phyloP scores from a whole-genome alignment of 2,329 filamentous ascomycete genomes.

The Helicocarpus griseus region DNA sequence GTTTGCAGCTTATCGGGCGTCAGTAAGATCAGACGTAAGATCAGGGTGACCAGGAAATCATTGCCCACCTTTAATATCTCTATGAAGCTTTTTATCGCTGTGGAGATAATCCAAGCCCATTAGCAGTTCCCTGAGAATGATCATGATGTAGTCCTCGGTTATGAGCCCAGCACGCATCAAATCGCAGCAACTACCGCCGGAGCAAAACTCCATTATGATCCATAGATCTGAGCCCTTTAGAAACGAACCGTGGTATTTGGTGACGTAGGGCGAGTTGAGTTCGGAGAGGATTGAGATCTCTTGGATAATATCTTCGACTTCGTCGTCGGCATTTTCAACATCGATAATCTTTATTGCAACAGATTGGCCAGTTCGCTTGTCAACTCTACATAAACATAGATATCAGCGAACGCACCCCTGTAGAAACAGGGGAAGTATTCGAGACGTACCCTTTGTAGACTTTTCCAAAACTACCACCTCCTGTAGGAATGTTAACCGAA shows the following conservation, averaged over 20 bases:
- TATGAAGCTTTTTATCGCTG: constrained; percentile 87
- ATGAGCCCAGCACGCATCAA: constrained; percentile 89
- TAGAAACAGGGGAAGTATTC: constrained; percentile 2
- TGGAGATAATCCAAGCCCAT: constrained; percentile 89
- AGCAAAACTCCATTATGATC: constrained; percentile 99
- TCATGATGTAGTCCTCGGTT: constrained; percentile 91
- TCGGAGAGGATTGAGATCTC: constrained; percentile 97
- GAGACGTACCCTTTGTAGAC: constrained; percentile 83
- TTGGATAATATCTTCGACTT: constrained; percentile 98
- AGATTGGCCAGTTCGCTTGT: constrained; percentile 83
- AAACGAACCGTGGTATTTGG: constrained; percentile 95
- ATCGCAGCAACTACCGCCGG: constrained; percentile 90
- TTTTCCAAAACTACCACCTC: constrained; percentile 95
- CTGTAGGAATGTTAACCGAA: constrained; percentile 34
- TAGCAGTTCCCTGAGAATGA: constrained; percentile 83
- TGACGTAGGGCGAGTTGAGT: constrained; percentile 91
- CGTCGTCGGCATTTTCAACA: constrained; percentile 96
- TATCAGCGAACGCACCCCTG: neutral
- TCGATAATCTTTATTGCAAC: constrained; percentile 99
- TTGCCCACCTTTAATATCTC: constrained; percentile 77
- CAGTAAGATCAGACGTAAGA: constrained; percentile 3
- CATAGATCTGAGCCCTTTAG: constrained; percentile 92
- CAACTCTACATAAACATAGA: constrained; percentile 50
- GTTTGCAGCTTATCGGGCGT: constrained; percentile 61
- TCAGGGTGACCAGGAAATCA: neutral